Percentiles rank a stretch among this genome's conserved stretches.
phyloP scores from a whole-genome alignment of 2,329 filamentous ascomycete species.

The Verticillium klebahnii region DNA sequence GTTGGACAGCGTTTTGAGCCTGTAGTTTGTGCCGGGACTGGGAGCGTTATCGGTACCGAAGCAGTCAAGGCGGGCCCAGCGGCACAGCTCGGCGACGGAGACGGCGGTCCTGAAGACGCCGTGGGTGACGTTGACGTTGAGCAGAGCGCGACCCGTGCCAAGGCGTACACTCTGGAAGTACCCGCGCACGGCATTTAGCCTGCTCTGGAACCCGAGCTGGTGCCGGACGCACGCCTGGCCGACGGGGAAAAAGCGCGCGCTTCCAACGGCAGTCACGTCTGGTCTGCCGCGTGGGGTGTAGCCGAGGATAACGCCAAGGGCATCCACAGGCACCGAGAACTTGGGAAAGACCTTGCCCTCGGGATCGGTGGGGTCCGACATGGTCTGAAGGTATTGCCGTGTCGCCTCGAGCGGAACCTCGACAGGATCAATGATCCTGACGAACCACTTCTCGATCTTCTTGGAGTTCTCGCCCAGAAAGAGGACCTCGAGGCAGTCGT shows the following conservation, averaged over 20 bases:
- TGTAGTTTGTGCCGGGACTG: neutral
- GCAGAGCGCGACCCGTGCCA: slow-evolving; percentile 46
- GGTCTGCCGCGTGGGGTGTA: slow-evolving; percentile 23
- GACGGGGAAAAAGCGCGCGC: slow-evolving; percentile 44
- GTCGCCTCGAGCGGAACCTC: slow-evolving; percentile 34
- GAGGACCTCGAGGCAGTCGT: slow-evolving; percentile 27
- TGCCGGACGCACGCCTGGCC: slow-evolving; percentile 20
- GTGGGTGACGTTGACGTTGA: slow-evolving; percentile 53
- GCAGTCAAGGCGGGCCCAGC: slow-evolving; percentile 6
- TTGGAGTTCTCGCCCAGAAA: slow-evolving; percentile 27
- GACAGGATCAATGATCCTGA: slow-evolving; percentile 35
- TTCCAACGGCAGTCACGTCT: slow-evolving; percentile 36
- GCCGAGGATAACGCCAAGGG: slow-evolving; percentile 48
- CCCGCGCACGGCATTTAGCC: slow-evolving; percentile 41
- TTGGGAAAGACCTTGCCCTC: slow-evolving; percentile 39
- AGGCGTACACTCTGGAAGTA: slow-evolving; percentile 52
- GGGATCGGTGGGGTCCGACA: slow-evolving; percentile 26
- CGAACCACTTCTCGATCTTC: slow-evolving; percentile 28
- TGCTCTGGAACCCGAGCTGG: slow-evolving; percentile 21
- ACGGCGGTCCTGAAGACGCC: slow-evolving; percentile 44
- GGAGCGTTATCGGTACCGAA: slow-evolving; percentile 4
- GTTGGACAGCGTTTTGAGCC: slow-evolving; percentile 26
- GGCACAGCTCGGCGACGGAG: slow-evolving; percentile 19
- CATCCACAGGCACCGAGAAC: slow-evolving; percentile 42
- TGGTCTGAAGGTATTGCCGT: slow-evolving; percentile 38